These are phyloP conservation scores for Quercus berberidifolia DNA, from an alignment of 306 rosid species.

Conservation along the genomic window DNA sequence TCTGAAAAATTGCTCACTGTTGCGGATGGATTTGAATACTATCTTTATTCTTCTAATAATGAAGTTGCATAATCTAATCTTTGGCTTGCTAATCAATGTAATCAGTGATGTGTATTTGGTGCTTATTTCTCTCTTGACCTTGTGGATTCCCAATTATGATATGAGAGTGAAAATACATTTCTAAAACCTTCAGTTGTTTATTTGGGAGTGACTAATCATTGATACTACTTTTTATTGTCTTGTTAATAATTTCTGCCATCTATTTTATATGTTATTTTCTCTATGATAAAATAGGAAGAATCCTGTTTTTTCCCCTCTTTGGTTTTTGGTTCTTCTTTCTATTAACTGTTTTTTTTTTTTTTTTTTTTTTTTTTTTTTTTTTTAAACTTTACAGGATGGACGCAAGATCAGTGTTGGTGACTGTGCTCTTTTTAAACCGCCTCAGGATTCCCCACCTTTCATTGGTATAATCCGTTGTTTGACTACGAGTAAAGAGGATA, in stretches of 20 bases:
- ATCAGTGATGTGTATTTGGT: no score
- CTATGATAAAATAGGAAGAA: not conserved
- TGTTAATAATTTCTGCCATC: not conserved
- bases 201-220: not conserved
- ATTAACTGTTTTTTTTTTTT: not conserved
- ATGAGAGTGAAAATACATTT: no score
- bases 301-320: no score
- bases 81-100: no score
- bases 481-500: constrained; percentile 43
- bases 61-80: no score
- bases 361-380: not conserved
- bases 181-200: not conserved
- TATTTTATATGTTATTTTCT: not conserved
- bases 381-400: constrained; percentile 59
- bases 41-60: no score
- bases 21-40: no score
- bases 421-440: constrained; percentile 95
- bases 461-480: constrained; percentile 86
- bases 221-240: not conserved
- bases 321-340: not conserved
- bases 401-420: constrained; percentile 89
- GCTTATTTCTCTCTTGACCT: no score
- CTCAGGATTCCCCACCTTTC: constrained; percentile 83
- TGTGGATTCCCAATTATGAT: no score
- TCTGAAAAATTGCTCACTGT: no score